phyloP scores from a whole-genome alignment of 495 filamentous ascomycete genomes.

The Penicillium coffeae region DNA sequence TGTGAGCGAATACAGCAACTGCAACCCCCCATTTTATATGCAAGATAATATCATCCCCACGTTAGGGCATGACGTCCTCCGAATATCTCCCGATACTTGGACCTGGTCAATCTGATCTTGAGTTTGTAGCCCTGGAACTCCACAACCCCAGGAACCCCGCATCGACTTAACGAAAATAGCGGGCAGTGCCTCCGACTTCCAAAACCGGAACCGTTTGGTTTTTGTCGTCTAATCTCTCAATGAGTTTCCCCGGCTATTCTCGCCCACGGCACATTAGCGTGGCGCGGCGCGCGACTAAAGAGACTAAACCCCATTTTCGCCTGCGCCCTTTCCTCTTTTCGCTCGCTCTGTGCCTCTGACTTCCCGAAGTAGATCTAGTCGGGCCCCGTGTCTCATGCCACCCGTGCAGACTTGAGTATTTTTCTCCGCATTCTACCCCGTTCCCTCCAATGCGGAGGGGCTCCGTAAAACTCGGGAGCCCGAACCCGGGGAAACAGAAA shows the following conservation, averaged over 20 bases:
- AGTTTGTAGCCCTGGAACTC: neutral
- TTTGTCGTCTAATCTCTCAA: neutral
- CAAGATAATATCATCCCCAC: neutral
- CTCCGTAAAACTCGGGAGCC: slow-evolving; percentile 20
- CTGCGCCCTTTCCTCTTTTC: too few relatives aligned
- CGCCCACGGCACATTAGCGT: neutral
- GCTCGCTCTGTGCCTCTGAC: too few relatives aligned
- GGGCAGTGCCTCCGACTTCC: slow-evolving; percentile 16
- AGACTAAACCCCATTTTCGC: too few relatives aligned
- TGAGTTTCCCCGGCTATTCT: slow-evolving; percentile 1
- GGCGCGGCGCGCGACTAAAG: neutral
- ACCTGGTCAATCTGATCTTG: neutral
- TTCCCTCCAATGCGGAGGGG: slow-evolving; percentile 8
- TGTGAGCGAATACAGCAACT: neutral
- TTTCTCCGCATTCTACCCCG: slow-evolving; percentile 23
- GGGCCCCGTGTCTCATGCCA: neutral
- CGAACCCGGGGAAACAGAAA: slow-evolving; percentile 22
- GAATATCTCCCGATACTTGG: neutral
- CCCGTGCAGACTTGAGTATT: too few relatives aligned
- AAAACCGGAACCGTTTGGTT: slow-evolving; percentile 2
- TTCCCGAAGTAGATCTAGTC: slow-evolving; percentile 8
- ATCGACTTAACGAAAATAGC: slow-evolving; percentile 14
- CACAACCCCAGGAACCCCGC: slow-evolving; percentile 14
- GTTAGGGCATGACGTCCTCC: neutral
- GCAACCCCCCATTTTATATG: neutral